Base-by-base conservation (phyloP, 106 monocot species). In the Acorus calamus region DNA sequence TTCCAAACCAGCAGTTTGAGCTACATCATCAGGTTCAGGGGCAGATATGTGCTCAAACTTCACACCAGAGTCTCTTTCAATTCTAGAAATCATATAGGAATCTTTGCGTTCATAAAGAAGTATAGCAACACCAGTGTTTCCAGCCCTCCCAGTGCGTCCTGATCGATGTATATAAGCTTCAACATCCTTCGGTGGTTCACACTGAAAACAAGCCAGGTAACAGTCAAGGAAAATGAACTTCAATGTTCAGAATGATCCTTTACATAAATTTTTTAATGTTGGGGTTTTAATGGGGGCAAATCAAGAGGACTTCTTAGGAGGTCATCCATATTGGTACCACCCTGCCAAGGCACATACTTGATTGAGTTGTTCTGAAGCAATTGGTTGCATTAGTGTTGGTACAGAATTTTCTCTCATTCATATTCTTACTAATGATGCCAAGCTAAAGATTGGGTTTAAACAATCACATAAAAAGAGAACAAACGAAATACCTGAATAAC, bases 81-180 rank as follows among this genome's bases (percentile, higher is more conserved):
- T 81, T 78, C 70, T 85, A 8, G 60, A 69, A 43, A 98, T 58
- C 6, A 62, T 71, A 43, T 54, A 65, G 4, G 75, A 68, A 50
- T 74, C 67, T 72, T 55, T 91, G 59, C 85, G 85, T 47, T 98
- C 96, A 77, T 85, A 98, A 3, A 98, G 67, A 50, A 98, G 72
- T 49, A 98, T 77, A 47, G 96, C 85, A 67, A 98, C 69, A 54
- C 96, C 96, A 63, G 71, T 81, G 70, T 83, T 81, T 14, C 96
- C 96, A 56, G 96, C 96, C 66, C 96, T 78, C 11, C 96, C 96
- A 65, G 96, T 98, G 13, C 96, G 87, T 4, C 96, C 96, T 46
- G 96, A 98, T 49, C 96, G 82, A 73, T 98, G 91, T 47, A 98
- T 98, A 60, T 98, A 98, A 53, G 91, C 96, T 79, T 98, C 96